These are phyloP conservation scores for Eimeria mitis DNA, from an alignment of 169 alveolate genomes.

Conservation along the genomic window DNA sequence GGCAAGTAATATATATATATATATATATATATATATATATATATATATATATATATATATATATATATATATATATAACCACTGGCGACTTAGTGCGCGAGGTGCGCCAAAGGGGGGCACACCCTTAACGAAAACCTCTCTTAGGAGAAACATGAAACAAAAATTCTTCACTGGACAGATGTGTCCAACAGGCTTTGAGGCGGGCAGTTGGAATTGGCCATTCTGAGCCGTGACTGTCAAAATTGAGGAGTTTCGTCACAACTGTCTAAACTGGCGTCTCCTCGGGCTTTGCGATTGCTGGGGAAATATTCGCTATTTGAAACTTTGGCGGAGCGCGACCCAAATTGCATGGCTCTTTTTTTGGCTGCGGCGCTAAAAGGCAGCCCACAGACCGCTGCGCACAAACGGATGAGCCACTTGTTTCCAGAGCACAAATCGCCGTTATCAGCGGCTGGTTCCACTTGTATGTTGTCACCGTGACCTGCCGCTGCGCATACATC, in stretches of 20 bases:
- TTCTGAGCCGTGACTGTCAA: neutral
- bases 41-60: too few relatives aligned
- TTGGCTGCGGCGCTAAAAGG: conserved; percentile 49
- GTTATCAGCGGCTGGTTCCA: neutral
- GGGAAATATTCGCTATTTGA: conserved; percentile 63
- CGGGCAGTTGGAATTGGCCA: neutral
- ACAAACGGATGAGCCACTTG: conserved; percentile 76
- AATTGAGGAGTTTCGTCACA: neutral
- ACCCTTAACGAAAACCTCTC: neutral
- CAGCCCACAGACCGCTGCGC: conserved; percentile 55
- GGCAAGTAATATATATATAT: too few relatives aligned
- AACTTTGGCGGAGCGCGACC: conserved; percentile 80
- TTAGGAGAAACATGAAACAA: neutral
- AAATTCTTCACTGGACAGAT: neutral
- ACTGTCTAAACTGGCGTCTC: conserved; percentile 29
- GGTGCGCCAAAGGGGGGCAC: neutral
- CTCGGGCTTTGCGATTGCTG: conserved; percentile 62
- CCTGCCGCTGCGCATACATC: neutral
- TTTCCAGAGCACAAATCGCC: conserved; percentile 13
- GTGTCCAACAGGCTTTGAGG: neutral
- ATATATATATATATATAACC: too few relatives aligned
- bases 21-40: too few relatives aligned
- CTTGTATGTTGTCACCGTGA: neutral
- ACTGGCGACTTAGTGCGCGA: neutral
- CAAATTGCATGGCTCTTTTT: conserved; percentile 82